These are phyloP conservation scores for Gynochthodes officinalis DNA, from an alignment of 257 asterid genomes.

Conservation along the genomic window DNA sequence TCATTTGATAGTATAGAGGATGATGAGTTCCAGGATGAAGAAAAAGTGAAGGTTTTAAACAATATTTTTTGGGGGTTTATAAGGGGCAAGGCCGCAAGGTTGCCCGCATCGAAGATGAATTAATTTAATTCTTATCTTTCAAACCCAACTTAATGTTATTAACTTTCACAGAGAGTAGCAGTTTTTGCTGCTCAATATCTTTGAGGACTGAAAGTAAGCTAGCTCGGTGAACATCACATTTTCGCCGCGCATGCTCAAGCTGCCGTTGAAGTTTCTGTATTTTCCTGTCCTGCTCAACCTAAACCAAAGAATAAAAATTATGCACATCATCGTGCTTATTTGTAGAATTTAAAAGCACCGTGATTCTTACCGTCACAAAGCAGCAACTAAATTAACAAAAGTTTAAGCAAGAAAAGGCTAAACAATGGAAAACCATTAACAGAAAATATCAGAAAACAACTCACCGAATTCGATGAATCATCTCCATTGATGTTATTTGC, in stretches of 20 bases:
- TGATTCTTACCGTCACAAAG: background rate
- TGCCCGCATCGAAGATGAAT: too few relatives aligned
- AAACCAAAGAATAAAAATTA: background rate
- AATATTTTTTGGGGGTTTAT: too few relatives aligned
- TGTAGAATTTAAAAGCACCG: too few relatives aligned
- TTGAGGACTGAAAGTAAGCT: slow-evolving; percentile 13
- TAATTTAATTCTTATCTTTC: slow-evolving; percentile 8
- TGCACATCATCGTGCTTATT: too few relatives aligned
- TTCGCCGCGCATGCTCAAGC: slow-evolving; percentile 13
- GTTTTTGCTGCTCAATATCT: slow-evolving; percentile 21
- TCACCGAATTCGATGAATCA: slow-evolving; percentile 4
- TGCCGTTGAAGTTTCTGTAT: slow-evolving; percentile 18
- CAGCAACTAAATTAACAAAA: background rate
- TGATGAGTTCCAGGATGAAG: too few relatives aligned
- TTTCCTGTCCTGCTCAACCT: slow-evolving; percentile 19
- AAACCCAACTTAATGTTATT: slow-evolving; percentile 13
- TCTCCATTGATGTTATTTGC: slow-evolving; percentile 1
- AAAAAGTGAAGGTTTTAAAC: too few relatives aligned
- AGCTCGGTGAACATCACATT: slow-evolving; percentile 12
- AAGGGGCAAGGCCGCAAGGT: too few relatives aligned
- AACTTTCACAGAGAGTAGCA: slow-evolving; percentile 20
- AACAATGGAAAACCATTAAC: background rate
- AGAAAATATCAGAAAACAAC: background rate
- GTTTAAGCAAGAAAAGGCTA: background rate
- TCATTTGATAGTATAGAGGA: too few relatives aligned